These are phyloP conservation scores for Rubroshorea leprosula DNA, from an alignment of 345 rosid genomes.

Conservation along the genomic window DNA sequence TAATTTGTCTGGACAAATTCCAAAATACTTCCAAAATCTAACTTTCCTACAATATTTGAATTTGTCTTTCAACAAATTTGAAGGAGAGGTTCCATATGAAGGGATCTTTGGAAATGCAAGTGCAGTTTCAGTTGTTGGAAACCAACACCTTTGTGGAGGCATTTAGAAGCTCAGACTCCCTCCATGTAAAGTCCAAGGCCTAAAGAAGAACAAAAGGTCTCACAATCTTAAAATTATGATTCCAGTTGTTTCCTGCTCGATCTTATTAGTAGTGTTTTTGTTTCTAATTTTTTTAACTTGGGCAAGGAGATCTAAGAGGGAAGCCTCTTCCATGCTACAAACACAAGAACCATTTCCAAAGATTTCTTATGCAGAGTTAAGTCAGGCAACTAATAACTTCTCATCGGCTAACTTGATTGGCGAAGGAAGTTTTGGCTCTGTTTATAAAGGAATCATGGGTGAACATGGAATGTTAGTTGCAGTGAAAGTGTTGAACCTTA, in stretches of 20 bases:
- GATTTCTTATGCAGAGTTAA: constrained; percentile 12
- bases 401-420: constrained; percentile 13
- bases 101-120: constrained; percentile 18
- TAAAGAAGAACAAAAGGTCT: not conserved
- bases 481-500: constrained; percentile 36
- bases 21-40: constrained; percentile 1
- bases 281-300: not conserved
- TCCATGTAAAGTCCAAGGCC: constrained; percentile 1
- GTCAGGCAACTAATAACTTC: constrained; percentile 13
- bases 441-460: constrained; percentile 15
- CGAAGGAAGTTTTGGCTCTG: constrained; percentile 22
- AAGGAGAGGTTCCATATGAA: constrained; percentile 12
- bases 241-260: not conserved
- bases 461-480: constrained; percentile 11
- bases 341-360: not conserved
- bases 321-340: not conserved
- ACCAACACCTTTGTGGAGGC: constrained; percentile 13
- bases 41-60: constrained; percentile 2
- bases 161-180: constrained; percentile 5
- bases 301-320: not conserved
- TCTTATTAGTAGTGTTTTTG: not conserved
- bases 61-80: constrained; percentile 21
- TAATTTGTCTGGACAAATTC: constrained; percentile 21
- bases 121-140: constrained; percentile 12
- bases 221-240: not conserved